Base-by-base conservation (phyloP, 345 rosid genomes). In the Hirschfeldia incana region DNA sequence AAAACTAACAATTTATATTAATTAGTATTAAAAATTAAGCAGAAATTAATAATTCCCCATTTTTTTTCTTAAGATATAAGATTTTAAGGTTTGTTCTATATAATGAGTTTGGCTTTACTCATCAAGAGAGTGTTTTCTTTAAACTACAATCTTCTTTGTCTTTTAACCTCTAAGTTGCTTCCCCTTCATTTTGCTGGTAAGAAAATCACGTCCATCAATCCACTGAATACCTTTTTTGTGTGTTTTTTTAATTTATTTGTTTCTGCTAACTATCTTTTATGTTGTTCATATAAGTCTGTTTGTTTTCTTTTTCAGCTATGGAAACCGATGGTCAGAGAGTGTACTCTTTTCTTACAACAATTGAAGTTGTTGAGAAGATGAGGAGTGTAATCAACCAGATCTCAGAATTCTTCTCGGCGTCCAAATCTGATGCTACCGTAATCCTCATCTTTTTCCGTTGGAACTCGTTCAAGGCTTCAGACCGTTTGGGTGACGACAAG, bases 401-500 rank as follows among this genome's bases (percentile, higher is more conserved):
- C 65, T 70, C 70, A 0, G 71, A 77, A 12, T 2, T 63, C 8
- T 77, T 77, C 33, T 70, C 26, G 2, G 0, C 70, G 21, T 63
- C 71, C 9, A 70, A 34, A 64, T 63, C 71, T 0, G 65, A 70
- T 26, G 76, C 71, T 36, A 63, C 65, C 13, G 21, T 77, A 1
- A 70, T 70, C 44, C 39, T 70, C 11, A 28, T 70, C 27, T 42
- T 10, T 39, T 76, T 72, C 17, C 36, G 9, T 12, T 78, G 72
- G 76, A 65, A 65, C 72, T 37, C 60, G 5, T 57, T 34, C 2
- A 58, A 70, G 28, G 76, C 63, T 51, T 53, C 53, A 4, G 75
- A 63, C 53, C 65, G 68, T 36, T 17, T 77, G 29, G 13, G 29
- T 36, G 81, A 42, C 16, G 64, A 71, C 67, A 72, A 51, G 29